Conservation (phyloP, 2,329 filamentous ascomycete species). For the Apiospora arundinis region DNA sequence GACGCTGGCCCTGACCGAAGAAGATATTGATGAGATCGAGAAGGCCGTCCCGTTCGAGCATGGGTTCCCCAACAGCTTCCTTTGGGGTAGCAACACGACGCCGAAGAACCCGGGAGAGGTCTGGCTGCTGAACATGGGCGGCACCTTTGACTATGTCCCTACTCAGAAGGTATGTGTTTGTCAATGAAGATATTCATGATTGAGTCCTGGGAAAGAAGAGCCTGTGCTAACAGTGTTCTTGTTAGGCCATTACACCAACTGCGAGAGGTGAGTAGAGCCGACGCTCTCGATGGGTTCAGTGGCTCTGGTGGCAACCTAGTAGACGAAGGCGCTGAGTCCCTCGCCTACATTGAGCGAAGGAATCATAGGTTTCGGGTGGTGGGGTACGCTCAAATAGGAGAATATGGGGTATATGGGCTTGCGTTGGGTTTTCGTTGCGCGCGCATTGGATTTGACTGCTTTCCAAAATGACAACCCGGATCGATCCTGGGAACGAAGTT, state of each 20-base stretch:
- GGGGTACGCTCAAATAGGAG: neutral
- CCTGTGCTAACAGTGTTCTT: neutral
- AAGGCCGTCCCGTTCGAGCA: constrained; percentile 57
- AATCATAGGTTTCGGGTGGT: neutral
- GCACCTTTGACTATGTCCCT: constrained; percentile 57
- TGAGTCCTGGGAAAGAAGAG: too few species aligned
- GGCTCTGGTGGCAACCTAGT: constrained; percentile 30
- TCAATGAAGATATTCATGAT: neutral
- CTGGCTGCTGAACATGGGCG: constrained; percentile 53
- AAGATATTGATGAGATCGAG: constrained; percentile 63
- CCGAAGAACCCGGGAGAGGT: constrained; percentile 49
- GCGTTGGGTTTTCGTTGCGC: neutral
- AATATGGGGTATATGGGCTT: neutral
- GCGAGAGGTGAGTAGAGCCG: constrained; percentile 12
- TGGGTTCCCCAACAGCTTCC: constrained; percentile 64
- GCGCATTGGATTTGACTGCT: neutral
- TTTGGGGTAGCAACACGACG: constrained; percentile 46
- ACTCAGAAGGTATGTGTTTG: constrained; percentile 37
- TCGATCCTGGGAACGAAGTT: neutral
- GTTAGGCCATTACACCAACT: constrained; percentile 1
- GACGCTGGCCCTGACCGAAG: constrained; percentile 52
- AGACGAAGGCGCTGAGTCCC: neutral
- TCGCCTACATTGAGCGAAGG: neutral
- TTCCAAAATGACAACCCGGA: neutral
- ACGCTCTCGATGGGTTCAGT: neutral